These are phyloP conservation scores for Trichosanthes truncata DNA, from an alignment of 306 rosid genomes.

Conservation along the genomic window DNA sequence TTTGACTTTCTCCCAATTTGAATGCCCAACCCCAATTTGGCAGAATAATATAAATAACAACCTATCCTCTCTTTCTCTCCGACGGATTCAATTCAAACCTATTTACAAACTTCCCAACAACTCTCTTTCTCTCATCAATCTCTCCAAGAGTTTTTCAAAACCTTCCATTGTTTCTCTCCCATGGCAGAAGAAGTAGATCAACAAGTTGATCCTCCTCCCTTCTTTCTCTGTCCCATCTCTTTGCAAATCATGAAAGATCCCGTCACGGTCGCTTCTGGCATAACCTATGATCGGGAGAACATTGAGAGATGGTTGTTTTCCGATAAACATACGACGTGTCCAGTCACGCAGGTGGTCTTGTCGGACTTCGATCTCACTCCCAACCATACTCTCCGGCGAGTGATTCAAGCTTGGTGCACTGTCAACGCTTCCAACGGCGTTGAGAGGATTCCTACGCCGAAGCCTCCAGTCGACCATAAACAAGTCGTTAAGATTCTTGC, in stretches of 20 bases:
- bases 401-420: slow-evolving; percentile 72
- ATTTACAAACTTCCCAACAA: not conserved
- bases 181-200: slow-evolving; percentile 43
- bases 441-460: slow-evolving; percentile 52
- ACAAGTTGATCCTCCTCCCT: slow-evolving; percentile 27
- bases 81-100: not conserved
- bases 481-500: slow-evolving; percentile 41
- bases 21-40: not conserved
- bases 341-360: slow-evolving; percentile 45
- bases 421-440: slow-evolving; percentile 31
- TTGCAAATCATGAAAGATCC: slow-evolving; percentile 75
- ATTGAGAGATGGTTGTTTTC: slow-evolving; percentile 62
- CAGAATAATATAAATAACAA: not conserved
- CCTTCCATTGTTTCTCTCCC: not conserved
- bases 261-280: slow-evolving; percentile 62
- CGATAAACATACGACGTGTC: slow-evolving; percentile 38
- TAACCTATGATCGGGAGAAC: slow-evolving; percentile 63
- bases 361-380: slow-evolving; percentile 51
- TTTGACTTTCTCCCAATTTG: not conserved
- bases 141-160: not conserved
- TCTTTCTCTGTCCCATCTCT: slow-evolving; percentile 60
- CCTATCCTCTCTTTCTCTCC: not conserved
- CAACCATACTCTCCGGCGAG: slow-evolving; percentile 56
- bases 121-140: not conserved
- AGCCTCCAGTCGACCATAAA: slow-evolving; percentile 30